Evolutionary conservation across 108 stramenopile genomes (phyloP).

Genomic region (Pinguiococcus pyrenoidosus): DNA sequence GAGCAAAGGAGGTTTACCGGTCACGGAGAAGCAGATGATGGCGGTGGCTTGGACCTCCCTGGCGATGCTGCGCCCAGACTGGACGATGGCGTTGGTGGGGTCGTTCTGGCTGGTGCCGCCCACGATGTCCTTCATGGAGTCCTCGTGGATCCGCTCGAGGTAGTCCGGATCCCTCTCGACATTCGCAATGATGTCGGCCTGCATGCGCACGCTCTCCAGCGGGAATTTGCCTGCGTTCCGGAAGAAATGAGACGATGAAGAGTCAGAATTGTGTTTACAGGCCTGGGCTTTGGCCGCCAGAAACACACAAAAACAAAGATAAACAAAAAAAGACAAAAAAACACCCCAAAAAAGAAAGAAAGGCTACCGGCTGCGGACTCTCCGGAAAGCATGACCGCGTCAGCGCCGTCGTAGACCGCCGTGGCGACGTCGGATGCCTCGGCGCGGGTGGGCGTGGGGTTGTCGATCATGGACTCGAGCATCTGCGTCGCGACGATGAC

Average conservation of each 20-base stretch:
- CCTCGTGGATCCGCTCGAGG: conserved; percentile 21
- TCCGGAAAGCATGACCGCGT: conserved; percentile 86
- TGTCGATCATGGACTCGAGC: conserved; percentile 63
- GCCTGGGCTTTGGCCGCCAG: background rate
- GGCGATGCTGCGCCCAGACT: too few relatives aligned
- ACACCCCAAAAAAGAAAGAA: background rate
- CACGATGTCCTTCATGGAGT: conserved; percentile 2
- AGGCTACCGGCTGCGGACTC: conserved; percentile 67
- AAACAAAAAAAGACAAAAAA: background rate
- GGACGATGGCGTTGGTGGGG: conserved; percentile 76
- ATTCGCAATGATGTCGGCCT: conserved; percentile 78
- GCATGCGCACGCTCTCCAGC: conserved; percentile 78
- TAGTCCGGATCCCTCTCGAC: conserved; percentile 73
- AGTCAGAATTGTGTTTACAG: too few relatives aligned
- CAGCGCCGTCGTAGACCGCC: conserved; percentile 88
- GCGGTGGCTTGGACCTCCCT: conserved; percentile 55
- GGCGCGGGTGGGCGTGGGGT: conserved; percentile 80
- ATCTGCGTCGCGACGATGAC: conserved; percentile 70
- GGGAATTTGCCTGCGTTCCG: conserved; percentile 59
- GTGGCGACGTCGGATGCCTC: conserved; percentile 88
- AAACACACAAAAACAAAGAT: background rate
- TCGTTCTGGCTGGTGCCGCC: background rate
- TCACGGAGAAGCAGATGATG: background rate
- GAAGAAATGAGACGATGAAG: too few relatives aligned
- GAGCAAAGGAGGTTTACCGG: background rate